A percentile compares a stretch with the other conserved stretches of the same genome.
These are phyloP conservation scores for Mycosphaerella arachidis DNA, from an alignment of 2,329 filamentous ascomycete species.

Conservation along the genomic window DNA sequence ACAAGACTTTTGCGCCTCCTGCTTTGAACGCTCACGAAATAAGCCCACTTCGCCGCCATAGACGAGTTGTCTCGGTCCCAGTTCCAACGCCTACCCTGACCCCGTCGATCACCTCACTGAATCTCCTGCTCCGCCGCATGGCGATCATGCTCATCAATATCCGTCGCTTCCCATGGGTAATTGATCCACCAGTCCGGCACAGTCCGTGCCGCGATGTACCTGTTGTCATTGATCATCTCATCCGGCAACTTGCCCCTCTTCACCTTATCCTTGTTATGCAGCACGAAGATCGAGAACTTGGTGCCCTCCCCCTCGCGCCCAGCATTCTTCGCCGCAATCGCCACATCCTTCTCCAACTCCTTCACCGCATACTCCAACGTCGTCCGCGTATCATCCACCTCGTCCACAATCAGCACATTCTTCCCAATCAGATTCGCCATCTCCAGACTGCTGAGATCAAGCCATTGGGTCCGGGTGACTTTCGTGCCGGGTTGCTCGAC, in stretches of 20 bases:
- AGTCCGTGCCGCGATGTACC: constrained; percentile 82
- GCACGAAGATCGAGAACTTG: constrained; percentile 88
- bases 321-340: constrained; percentile 68
- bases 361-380: constrained; percentile 90
- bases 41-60: background rate
- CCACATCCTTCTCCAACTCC: constrained; percentile 92
- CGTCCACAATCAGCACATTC: constrained; percentile 86
- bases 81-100: background rate
- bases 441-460: constrained; percentile 80
- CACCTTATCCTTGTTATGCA: constrained; percentile 96
- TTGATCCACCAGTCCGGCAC: constrained; percentile 96
- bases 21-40: background rate
- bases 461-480: constrained; percentile 97
- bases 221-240: constrained; percentile 66
- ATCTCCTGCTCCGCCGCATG: constrained; percentile 47
- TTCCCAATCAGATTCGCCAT: constrained; percentile 89
- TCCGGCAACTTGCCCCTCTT: constrained; percentile 86
- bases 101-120: background rate
- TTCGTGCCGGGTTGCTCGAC: constrained; percentile 83
- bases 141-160: constrained; percentile 88
- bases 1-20: background rate
- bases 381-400: constrained; percentile 92
- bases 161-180: constrained; percentile 96
- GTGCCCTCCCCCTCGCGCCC: constrained; percentile 67
- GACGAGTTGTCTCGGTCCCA: background rate